Evolutionary conservation across 108 stramenopile genomes (phyloP), one percentile per base, ranked within the genome.

Genomic region (Nitzschia palea): DNA sequence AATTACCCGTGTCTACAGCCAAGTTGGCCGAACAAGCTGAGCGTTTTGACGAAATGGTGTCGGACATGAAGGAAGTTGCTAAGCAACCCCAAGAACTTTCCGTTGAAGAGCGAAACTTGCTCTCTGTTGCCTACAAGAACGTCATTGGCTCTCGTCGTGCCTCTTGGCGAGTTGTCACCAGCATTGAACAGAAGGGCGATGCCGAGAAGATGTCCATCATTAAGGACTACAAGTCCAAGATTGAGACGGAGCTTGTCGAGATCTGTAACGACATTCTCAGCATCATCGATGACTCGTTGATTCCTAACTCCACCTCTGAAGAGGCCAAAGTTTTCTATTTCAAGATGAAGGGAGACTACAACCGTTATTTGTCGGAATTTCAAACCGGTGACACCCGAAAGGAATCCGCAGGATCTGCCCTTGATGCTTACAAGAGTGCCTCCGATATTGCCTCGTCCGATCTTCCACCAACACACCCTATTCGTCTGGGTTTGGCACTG

Each of bases 331-430:
- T 99, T 47, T 99, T 99, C 80, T 94, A 94, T 85, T 99, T 98
- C 96, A 98, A 98, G 94, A 98, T 98, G 97, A 98, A 98, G 94
- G 99, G 98, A 22, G 99, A 99, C 77, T 99, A 99, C 91, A 53
- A 99, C 88, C 96, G 99, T 69, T 99, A 97, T 81, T 81, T 97
- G 44, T 96, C 95, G 50, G 95, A 97, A 78, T 97, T 97, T 84
- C 91, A 97, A 73, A 72, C 78, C 48, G 91, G 83, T 26, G 93
- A 94, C 25, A 74, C 75, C 40, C 94, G 97, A 65, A 95, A 94
- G 85, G 87, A 86, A 55, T 91, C 88, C 48, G 96, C 98, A 50
- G 85, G 87, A 27, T 79, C 95, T 15, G 99, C 99, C 43, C 84
- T 99, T 33, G 97, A 98, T 65, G 95, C 99, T 55, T 98, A 98